Evolutionary conservation across 2,329 filamentous ascomycete species (phyloP), one percentile per base, ranked within the genome.

Genomic region (Fusarium phyllophilum): DNA sequence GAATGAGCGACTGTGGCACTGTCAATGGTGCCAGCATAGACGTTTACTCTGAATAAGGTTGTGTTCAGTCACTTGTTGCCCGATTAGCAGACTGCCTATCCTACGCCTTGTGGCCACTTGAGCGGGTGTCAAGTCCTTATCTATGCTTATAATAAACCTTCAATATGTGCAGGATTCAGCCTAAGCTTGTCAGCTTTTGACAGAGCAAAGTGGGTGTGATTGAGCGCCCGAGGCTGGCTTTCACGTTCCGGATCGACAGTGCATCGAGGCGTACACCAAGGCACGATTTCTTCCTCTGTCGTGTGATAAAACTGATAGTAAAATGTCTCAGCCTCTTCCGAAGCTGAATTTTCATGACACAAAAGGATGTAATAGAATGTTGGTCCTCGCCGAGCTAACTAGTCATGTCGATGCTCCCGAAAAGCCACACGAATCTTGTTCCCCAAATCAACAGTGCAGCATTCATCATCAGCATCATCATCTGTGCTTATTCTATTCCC

Each of bases 311-410:
- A 18, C 34, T 39, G 5, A 38, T 11, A 38, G 18, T 44, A 13
- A 26, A 55, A 48, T 68, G 57, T 68, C 65, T 68, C 49, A 63
- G n/a, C 36, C 33, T 51, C 38, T 29, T 51, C 57, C 38, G 49
- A 69, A 31, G 36, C 41, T 63, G 65, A 55, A 26, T 69, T 68
- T 44, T 13, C 39, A 69, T 69, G 49, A 64, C 49, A 68, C 56
- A 66, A 64, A 41, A 52, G 29, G 60, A 44, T 41, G 44, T 59
- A 31, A 55, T 49, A 44, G 33, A 39, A 17, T 44, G 38, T 36
- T 69, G 24, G 29, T n/a, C 4, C 14, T 20, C 4, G 4, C 5
- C 18, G 29, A 45, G 12, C 49, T 48, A 69, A 52, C 66, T 69
- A 69, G 65, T 69, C 49, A 63, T 56, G 49, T 29, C 34, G 26